Evolutionary conservation across 1,284 basidiomycete species (phyloP).

Genomic region (Binderoboletus segoi): DNA sequence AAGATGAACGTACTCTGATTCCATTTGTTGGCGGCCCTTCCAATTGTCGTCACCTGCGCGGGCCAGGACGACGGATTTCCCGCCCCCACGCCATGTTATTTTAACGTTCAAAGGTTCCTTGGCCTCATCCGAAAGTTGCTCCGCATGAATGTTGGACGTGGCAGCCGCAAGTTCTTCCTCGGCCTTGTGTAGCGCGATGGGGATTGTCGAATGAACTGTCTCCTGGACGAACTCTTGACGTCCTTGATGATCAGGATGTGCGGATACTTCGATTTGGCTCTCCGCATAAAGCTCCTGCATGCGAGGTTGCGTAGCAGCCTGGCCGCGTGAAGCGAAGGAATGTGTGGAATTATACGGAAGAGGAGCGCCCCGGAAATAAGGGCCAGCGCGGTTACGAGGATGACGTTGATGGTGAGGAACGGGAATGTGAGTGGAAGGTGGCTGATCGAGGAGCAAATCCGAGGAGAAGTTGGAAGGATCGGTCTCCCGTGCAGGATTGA

Average conservation of each 20-base stretch:
- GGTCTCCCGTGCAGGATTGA: constrained; percentile 27
- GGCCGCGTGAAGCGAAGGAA: constrained; percentile 38
- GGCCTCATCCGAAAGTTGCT: constrained; percentile 33
- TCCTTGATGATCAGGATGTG: constrained; percentile 30
- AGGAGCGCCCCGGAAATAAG: constrained; percentile 35
- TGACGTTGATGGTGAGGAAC: constrained; percentile 38
- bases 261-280: constrained; percentile 28
- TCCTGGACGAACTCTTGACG: constrained; percentile 50
- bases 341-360: constrained; percentile 40
- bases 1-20: constrained; percentile 53
- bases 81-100: constrained; percentile 67
- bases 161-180: constrained; percentile 35
- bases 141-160: constrained; percentile 12
- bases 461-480: constrained; percentile 38
- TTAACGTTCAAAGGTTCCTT: constrained; percentile 52
- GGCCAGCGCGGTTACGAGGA: constrained; percentile 34
- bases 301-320: constrained; percentile 32
- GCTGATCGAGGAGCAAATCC: constrained; percentile 41
- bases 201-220: constrained; percentile 64
- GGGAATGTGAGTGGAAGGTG: constrained; percentile 48
- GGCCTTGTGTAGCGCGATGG: constrained; percentile 51
- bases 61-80: constrained; percentile 60
- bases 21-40: constrained; percentile 66
- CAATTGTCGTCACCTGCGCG: constrained; percentile 74
- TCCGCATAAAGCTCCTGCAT: constrained; percentile 38